These are phyloP conservation scores for Apiospora pterosperma DNA, from an alignment of 2,329 filamentous ascomycete species.

Conservation along the genomic window DNA sequence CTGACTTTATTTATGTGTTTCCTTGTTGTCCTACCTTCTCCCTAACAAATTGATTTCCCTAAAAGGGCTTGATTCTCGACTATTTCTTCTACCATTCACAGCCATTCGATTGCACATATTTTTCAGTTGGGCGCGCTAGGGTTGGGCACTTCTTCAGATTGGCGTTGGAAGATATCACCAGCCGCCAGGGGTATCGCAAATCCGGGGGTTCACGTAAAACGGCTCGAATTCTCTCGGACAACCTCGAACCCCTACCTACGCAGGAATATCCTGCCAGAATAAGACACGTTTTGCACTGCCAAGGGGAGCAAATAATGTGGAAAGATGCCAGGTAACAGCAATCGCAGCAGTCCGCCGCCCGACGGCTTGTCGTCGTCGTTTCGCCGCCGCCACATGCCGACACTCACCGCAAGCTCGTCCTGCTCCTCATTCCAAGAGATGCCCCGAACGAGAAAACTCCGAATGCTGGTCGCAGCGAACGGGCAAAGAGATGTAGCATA, in stretches of 20 bases:
- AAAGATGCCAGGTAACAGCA: slow-evolving; percentile 5
- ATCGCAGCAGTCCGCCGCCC: slow-evolving; percentile 6
- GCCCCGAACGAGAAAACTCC: slow-evolving; percentile 45
- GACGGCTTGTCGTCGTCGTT: slow-evolving; percentile 7
- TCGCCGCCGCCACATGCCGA: slow-evolving; percentile 9
- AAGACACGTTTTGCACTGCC: not conserved
- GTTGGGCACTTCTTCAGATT: not conserved
- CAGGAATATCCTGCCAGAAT: not conserved
- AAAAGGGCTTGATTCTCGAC: not conserved
- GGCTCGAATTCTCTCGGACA: not conserved
- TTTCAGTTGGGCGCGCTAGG: not conserved
- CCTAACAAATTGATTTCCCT: too few relatives aligned
- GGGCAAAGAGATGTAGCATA: slow-evolving; percentile 63
- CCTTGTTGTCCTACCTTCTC: not conserved
- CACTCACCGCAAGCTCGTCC: slow-evolving; percentile 21
- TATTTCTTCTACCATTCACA: not conserved
- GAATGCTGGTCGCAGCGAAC: slow-evolving; percentile 63
- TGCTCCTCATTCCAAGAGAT: slow-evolving; percentile 34
- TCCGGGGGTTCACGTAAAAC: not conserved
- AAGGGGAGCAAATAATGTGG: not conserved
- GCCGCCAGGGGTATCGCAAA: not conserved
- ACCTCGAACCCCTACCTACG: not conserved
- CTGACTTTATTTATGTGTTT: not conserved
- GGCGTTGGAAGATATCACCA: not conserved
- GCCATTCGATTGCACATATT: not conserved